Evolutionary conservation across 2,329 filamentous ascomycete species (phyloP).

Genomic region (Pseudogymnoascus sp.): DNA sequence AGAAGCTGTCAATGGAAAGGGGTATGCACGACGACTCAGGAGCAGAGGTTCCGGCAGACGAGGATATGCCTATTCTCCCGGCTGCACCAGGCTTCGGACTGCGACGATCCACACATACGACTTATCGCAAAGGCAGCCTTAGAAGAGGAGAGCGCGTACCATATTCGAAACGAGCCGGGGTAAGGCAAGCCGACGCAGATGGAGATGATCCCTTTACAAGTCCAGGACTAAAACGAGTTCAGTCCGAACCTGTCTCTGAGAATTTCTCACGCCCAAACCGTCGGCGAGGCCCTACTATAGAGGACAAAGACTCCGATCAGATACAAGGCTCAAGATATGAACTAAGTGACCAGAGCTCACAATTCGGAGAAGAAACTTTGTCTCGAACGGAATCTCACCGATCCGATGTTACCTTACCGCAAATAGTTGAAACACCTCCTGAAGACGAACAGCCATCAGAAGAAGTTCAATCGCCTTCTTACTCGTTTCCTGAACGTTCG

Average conservation of each 20-base stretch:
- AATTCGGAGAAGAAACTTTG: not conserved
- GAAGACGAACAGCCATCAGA: conserved; percentile 32
- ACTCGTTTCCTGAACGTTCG: conserved; percentile 44
- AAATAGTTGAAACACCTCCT: conserved; percentile 59
- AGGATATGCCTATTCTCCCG: conserved; percentile 82
- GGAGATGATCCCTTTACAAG: conserved; percentile 45
- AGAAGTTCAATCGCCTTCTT: conserved; percentile 15
- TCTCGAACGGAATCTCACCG: conserved; percentile 1
- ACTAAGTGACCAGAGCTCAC: not conserved
- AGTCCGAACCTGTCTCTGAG: conserved; percentile 59
- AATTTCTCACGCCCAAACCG: conserved; percentile 54
- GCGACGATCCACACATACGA: conserved; percentile 83
- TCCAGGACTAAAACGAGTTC: conserved; percentile 41
- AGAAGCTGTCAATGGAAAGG: conserved; percentile 48
- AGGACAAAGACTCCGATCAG: not conserved
- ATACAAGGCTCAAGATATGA: not conserved
- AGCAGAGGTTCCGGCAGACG: conserved; percentile 34
- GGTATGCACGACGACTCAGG: conserved; percentile 21
- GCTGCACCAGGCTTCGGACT: conserved; percentile 67
- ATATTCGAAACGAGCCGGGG: conserved; percentile 63
- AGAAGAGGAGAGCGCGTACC: conserved; percentile 68
- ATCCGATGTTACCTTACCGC: conserved; percentile 34
- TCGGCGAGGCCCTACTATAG: conserved; percentile 12
- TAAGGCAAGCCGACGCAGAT: conserved; percentile 55
- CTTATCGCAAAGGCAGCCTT: conserved; percentile 80